Percentiles rank a stretch among this genome's conserved stretches.
These are phyloP conservation scores for Pseudohalonectria lignicola DNA, from an alignment of 2,329 filamentous ascomycete species.

Conservation along the genomic window DNA sequence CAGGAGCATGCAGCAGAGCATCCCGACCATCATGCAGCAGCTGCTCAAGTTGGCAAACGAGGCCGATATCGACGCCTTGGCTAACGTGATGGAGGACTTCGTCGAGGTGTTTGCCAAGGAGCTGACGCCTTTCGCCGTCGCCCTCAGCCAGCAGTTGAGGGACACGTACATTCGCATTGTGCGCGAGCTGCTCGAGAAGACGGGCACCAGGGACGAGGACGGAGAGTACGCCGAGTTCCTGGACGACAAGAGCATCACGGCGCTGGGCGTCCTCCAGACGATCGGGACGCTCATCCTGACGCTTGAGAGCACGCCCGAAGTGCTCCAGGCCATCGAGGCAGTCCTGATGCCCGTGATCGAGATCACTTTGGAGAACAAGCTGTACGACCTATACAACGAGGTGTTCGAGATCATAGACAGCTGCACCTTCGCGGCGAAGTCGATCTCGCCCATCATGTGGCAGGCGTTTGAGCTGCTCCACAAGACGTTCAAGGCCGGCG, in stretches of 20 bases:
- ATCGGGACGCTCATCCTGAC: constrained; percentile 96
- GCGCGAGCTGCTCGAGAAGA: constrained; percentile 80
- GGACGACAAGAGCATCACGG: constrained; percentile 98
- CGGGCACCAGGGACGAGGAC: constrained; percentile 64
- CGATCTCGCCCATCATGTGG: constrained; percentile 96
- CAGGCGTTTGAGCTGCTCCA: constrained; percentile 95
- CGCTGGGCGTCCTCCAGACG: constrained; percentile 89
- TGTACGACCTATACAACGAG: constrained; percentile 96
- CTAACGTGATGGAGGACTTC: constrained; percentile 99
- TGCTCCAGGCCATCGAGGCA: constrained; percentile 85
- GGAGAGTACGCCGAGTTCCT: constrained; percentile 81
- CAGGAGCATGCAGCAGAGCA: constrained; percentile 92
- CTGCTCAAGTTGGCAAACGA: constrained; percentile 94
- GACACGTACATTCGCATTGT: constrained; percentile 95
- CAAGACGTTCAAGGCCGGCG: constrained; percentile 91
- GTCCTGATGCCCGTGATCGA: constrained; percentile 96
- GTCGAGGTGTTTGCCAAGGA: constrained; percentile 98
- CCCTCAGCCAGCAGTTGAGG: constrained; percentile 85
- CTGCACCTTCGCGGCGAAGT: constrained; percentile 95
- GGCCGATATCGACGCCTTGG: constrained; percentile 91
- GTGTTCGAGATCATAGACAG: constrained; percentile 99
- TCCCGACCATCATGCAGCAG: constrained; percentile 99
- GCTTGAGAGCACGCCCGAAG: constrained; percentile 91
- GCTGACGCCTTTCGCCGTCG: constrained; percentile 92
- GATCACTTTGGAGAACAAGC: constrained; percentile 93